These are phyloP conservation scores for Xerocomellus dryophilus DNA, from an alignment of 768 basidiomycete species.

Conservation along the genomic window DNA sequence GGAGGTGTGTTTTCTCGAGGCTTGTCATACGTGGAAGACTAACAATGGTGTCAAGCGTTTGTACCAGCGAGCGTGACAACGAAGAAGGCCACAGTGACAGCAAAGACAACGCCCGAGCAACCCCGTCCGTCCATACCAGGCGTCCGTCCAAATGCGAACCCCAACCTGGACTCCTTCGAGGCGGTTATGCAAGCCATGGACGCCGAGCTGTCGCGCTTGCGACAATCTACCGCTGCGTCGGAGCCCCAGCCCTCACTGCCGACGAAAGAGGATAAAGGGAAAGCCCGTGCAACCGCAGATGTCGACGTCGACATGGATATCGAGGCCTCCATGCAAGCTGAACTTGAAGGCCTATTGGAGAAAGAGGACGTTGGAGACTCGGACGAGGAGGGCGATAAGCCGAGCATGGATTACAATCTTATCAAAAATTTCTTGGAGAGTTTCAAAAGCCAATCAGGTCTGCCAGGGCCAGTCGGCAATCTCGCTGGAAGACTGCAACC, in stretches of 20 bases:
- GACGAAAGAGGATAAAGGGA: constrained; percentile 49
- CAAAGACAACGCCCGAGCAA: constrained; percentile 11
- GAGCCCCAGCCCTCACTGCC: constrained; percentile 16
- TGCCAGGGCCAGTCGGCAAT: constrained; percentile 89
- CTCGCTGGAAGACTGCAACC: constrained; percentile 81
- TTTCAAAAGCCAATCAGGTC: constrained; percentile 87
- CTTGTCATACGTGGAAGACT: not conserved
- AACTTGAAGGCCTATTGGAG: constrained; percentile 66
- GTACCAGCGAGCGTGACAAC: constrained; percentile 39
- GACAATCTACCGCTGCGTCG: constrained; percentile 23
- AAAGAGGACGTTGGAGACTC: constrained; percentile 43
- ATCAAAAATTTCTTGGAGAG: constrained; percentile 98
- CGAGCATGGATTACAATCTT: constrained; percentile 77
- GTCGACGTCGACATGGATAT: constrained; percentile 61
- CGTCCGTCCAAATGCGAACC: constrained; percentile 49
- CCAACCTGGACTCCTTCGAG: constrained; percentile 88
- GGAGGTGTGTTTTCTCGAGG: constrained; percentile 61
- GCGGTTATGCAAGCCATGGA: constrained; percentile 97
- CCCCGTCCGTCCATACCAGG: constrained; percentile 29
- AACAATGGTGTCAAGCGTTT: constrained; percentile 46
- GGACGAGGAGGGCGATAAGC: constrained; percentile 49
- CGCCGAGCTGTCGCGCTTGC: constrained; percentile 60
- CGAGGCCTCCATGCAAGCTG: constrained; percentile 87
- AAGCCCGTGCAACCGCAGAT: constrained; percentile 29
- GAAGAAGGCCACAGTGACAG: not conserved